Evolutionary conservation across 1,139 yeast species (phyloP), one percentile per base, ranked within the genome.

Genomic region (Diutina mesorugosa): DNA sequence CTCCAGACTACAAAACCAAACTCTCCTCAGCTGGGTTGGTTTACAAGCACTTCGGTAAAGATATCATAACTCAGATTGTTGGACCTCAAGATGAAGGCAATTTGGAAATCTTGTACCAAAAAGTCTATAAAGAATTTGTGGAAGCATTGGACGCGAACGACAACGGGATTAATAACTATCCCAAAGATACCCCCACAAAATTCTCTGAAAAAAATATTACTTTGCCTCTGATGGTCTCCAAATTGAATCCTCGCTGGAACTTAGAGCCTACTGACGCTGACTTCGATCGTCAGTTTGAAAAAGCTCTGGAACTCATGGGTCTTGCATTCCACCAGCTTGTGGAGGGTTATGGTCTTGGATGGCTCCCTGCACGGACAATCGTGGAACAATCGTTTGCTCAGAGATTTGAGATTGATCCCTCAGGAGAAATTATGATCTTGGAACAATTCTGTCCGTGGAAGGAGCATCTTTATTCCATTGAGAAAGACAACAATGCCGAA

Each of bases 91-190:
- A 74, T 55, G 71, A 74, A 56, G 70, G 74, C 41, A 66, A 73
- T 53, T 71, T 88, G 50, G 87, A 85, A 30, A 70, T 83, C 52
- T 72, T 93, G 58, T 89, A 86, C 69, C 77, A 78, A 56, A 87
- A 87, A 68, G 76, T 91, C 16, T 93, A 93, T 74, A 80, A 81
- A 61, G 95, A 87, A 61, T 90, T 93, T 65, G 76, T 93, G 59
- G 99, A 91, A 58, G 85, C 96, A 28, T 78, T 93, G 56, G 99
- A 93, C 72, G 99, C 98, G 58, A 90, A 90, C 66, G 99, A 93
- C 69, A 93, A 93, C 66, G 99, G 99, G 65, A 82, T 93, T 60
- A 78, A 79, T 65, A 86, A 87, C 64, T 90, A 84, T 65, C 79
- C 86, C 63, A 66, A 74, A 57, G 79, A 79, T 9, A 77, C 79